Evolutionary conservation across 225 moss, liverwort and hornwort species (phyloP), one percentile per base, ranked within the genome.

Genomic region (Physcomitrellopsis africana): DNA sequence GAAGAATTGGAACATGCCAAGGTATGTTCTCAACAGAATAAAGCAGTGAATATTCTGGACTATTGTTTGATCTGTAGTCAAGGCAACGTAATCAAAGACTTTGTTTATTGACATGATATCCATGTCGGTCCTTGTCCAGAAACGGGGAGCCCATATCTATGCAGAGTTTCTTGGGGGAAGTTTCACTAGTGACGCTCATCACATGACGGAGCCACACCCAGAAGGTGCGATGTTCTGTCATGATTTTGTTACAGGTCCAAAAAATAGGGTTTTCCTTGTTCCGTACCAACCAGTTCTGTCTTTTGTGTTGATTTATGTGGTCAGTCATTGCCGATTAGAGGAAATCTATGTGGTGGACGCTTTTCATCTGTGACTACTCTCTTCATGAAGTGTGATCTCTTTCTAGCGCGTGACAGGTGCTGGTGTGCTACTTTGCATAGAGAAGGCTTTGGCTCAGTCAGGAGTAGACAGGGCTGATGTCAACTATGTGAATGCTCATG

Each of bases 181-280:
- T 77, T 91, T 95, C 76, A 91, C 92, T 16, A 92, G 91, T 92
- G 92, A 95, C 85, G 94, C 94, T 44, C 88, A 95, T 79, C 94
- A 95, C 64, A 92, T 92, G 92, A 95, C 94, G 72, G 89, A 95
- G 65, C 94, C 94, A 72, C 94, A 92, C 78, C 94, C 94, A 72
- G 86, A 91, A 18, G 92, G 94, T 95, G 81, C 15, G 52, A 57
- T 70, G 44, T n/a, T n/a, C 29, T 60, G 42, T 51, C 60, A 46
- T 67, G 60, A 51, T 72, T 44, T 60, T 67, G 52, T 27, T 45
- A 74, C 19, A 56, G 57, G 64, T 65, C 37, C 22, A 56, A 56
- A 56, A 17, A 37, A n/a, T 65, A 72, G 51, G 46, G 48, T 49
- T 72, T 57, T 15, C n/a, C 59, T 53, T 62, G 43, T 60, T 68